Evolutionary conservation across 2,329 filamentous ascomycete genomes (phyloP).

Genomic region (Cladobotryum protrusum): DNA sequence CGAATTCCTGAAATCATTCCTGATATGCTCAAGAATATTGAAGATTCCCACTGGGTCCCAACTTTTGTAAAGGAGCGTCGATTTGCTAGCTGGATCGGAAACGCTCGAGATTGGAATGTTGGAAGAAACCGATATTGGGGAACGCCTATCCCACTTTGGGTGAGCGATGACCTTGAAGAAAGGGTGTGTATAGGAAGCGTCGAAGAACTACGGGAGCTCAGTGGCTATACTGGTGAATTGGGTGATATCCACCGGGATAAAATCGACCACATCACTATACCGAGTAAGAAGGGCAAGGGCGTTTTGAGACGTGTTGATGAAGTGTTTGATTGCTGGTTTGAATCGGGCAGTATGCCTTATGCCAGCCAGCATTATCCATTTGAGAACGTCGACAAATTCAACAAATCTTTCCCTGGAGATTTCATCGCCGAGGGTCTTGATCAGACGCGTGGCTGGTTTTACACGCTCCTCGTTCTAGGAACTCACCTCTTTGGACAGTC

Average conservation of each 20-base stretch:
- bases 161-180: conserved; percentile 83
- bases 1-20: conserved; percentile 78
- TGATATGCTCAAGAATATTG: conserved; percentile 84
- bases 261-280: conserved; percentile 90
- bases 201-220: conserved; percentile 75
- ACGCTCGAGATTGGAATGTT: conserved; percentile 92
- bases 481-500: conserved; percentile 79
- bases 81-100: conserved; percentile 85
- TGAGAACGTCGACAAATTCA: conserved; percentile 75
- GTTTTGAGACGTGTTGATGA: conserved; percentile 74
- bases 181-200: conserved; percentile 80
- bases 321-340: conserved; percentile 96
- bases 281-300: conserved; percentile 81
- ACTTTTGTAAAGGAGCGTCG: conserved; percentile 84
- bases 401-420: conserved; percentile 78
- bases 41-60: conserved; percentile 87
- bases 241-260: conserved; percentile 87
- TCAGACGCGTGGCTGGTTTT: conserved; percentile 96
- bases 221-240: conserved; percentile 77
- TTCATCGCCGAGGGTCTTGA: conserved; percentile 93
- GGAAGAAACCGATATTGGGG: conserved; percentile 94
- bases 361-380: conserved; percentile 89
- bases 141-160: conserved; percentile 86
- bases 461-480: conserved; percentile 82
- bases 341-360: conserved; percentile 94